Conservation (phyloP, 345 rosid species). For the Crucihimalaya himalaica region DNA sequence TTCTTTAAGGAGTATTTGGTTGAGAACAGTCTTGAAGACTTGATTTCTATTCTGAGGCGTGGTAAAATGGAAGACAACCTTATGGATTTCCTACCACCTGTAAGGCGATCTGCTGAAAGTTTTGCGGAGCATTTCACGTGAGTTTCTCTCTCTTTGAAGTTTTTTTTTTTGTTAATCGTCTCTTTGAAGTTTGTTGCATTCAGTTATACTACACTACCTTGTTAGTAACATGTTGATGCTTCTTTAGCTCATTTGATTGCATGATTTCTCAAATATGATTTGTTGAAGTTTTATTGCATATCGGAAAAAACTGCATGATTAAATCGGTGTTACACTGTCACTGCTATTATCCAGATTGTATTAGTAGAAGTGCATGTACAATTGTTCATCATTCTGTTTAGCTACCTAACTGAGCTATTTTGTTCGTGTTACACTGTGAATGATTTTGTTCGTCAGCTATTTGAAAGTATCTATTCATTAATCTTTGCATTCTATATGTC, state of each 20-base stretch:
- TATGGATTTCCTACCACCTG: conserved; percentile 77
- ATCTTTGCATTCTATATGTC: background rate
- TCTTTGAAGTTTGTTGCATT: conserved; percentile 17
- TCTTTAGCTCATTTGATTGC: background rate
- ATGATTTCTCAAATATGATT: conserved; percentile 8
- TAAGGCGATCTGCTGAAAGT: conserved; percentile 81
- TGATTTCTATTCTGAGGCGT: conserved; percentile 86
- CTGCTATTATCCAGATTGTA: background rate
- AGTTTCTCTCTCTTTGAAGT: conserved; percentile 40
- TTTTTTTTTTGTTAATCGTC: background rate
- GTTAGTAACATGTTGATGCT: background rate
- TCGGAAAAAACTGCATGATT: background rate
- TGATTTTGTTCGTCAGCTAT: background rate
- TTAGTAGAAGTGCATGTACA: background rate
- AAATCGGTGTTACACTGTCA: background rate
- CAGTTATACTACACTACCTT: background rate
- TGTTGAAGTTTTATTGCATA: background rate
- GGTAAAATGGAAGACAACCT: conserved; percentile 96
- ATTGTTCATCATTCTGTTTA: conserved; percentile 6
- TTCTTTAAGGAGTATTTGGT: conserved; percentile 96
- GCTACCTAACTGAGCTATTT: background rate
- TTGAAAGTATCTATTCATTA: background rate
- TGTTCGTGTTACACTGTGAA: too few species aligned
- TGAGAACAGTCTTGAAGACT: conserved; percentile 93
- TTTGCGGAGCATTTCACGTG: conserved; percentile 97